Base-by-base conservation (phyloP, 2,329 filamentous ascomycete species). In the Mollisia scopiformis region DNA sequence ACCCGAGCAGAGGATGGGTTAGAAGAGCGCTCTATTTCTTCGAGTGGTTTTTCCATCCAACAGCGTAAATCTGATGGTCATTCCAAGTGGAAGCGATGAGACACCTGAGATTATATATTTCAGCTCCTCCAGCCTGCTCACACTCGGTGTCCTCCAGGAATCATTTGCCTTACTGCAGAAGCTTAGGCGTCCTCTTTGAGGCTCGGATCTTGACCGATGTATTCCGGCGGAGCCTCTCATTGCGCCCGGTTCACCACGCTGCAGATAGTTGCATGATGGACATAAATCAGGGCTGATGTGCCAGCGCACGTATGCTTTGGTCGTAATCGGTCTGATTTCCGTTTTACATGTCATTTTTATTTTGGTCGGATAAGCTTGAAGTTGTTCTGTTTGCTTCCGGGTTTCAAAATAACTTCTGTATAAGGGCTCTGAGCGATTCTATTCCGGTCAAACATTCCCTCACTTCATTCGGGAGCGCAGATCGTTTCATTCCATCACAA, bases 141-240 rank as follows among this genome's bases (percentile, higher is more conserved):
- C 8, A 35, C 2, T 21, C 28, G 11, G 3, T 10, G 28, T 33
- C 28, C 16, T 19, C 50, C 28, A 16, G 50, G 28, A 27, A 21
- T 35, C 51, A 25, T 31, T 25, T 54, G 27, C 27, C n/a, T 25
- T 31, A 35, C 6, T 39, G 19, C n/a, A 7, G 31, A 39, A 54
- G 31, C 8, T 33, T 39, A 54, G 51, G 51, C 51, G 39, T 25
- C 51, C 51, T 54, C 51, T 41, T 16, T 54, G 51, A 39, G 31
- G 51, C 51, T 54, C 51, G 51, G 51, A 54, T 41, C 39, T 23
- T 54, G 51, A 23, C 51, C 39, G 51, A 6, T 54, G 51, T 33
- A 54, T 11, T 33, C 16, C 1, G 39, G 51, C 51, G 39, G 31
- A 54, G 51, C 51, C 51, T 54, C 51, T 54, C 30, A 54, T n/a